Evolutionary conservation across 108 stramenopile species (phyloP).

Genomic region (Skeletonema grethae): DNA sequence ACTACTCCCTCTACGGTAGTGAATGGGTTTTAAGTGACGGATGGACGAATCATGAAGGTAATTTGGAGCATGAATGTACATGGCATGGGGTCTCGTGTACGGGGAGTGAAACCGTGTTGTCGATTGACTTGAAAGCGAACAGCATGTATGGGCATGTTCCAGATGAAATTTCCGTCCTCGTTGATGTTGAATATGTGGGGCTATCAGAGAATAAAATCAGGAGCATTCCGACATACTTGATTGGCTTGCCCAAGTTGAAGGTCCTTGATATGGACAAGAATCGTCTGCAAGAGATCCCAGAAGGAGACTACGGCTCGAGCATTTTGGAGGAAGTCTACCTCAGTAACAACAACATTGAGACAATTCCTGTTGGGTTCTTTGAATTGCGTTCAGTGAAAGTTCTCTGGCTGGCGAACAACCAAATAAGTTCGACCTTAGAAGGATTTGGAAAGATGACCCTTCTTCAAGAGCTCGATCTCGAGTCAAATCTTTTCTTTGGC

Average conservation of each 20-base stretch:
- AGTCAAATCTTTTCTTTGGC: slow-evolving; percentile 36
- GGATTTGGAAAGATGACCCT: slow-evolving; percentile 28
- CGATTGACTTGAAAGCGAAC: slow-evolving; percentile 33
- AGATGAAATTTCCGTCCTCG: slow-evolving; percentile 23
- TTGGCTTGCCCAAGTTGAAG: slow-evolving; percentile 30
- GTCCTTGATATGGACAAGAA: slow-evolving; percentile 46
- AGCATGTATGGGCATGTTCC: slow-evolving; percentile 25
- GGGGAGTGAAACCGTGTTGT: slow-evolving; percentile 13
- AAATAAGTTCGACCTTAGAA: slow-evolving; percentile 22
- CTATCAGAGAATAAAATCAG: slow-evolving; percentile 26
- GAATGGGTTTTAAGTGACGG: slow-evolving; percentile 32
- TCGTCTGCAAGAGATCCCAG: slow-evolving; percentile 25
- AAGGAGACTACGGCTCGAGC: slow-evolving; percentile 17
- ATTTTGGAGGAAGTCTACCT: slow-evolving; percentile 40
- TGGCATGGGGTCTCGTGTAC: slow-evolving; percentile 45
- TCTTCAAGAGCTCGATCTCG: slow-evolving; percentile 36
- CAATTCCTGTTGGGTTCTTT: slow-evolving; percentile 34
- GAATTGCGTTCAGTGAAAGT: slow-evolving; percentile 21
- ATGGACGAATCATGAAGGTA: slow-evolving; percentile 24
- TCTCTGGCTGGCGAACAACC: slow-evolving; percentile 32
- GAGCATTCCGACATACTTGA: slow-evolving; percentile 17
- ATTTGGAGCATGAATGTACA: slow-evolving; percentile 33
- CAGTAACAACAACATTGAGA: slow-evolving; percentile 31
- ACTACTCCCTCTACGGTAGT: slow-evolving; percentile 33
- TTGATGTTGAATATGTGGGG: slow-evolving; percentile 26